These are phyloP conservation scores for Russula sp. DNA, from an alignment of 768 basidiomycete genomes.

Conservation along the genomic window DNA sequence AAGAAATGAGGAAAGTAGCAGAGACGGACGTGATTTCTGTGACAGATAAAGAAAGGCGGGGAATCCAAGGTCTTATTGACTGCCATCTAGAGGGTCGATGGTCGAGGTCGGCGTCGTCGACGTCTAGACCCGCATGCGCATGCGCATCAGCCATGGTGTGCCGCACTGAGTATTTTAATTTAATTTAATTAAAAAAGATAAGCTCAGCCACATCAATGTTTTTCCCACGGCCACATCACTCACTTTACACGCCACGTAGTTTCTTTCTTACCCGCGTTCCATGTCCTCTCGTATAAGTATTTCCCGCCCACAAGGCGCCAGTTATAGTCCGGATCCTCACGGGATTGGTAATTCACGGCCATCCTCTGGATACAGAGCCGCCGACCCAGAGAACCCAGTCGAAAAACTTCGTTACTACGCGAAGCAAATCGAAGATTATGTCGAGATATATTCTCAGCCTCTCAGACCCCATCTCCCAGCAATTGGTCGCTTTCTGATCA, in stretches of 20 bases:
- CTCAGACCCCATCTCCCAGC: constrained; percentile 92
- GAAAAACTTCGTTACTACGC: constrained; percentile 70
- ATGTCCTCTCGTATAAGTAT: constrained; percentile 86
- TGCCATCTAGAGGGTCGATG: constrained; percentile 48
- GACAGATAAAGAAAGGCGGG: constrained; percentile 65
- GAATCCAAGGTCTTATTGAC: constrained; percentile 72
- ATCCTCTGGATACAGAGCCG: constrained; percentile 70
- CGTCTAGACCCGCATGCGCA: background rate
- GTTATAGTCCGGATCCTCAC: constrained; percentile 70
- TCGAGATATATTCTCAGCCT: constrained; percentile 92
- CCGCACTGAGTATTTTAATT: background rate
- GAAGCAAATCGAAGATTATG: constrained; percentile 82
- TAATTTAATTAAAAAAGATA: background rate
- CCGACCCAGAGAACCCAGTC: constrained; percentile 77
- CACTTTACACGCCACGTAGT: constrained; percentile 10
- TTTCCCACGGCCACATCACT: constrained; percentile 9
- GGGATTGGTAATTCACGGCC: constrained; percentile 72
- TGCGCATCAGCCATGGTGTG: background rate
- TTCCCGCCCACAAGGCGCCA: constrained; percentile 56
- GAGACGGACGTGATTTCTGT: constrained; percentile 85
- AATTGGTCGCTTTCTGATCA: constrained; percentile 93
- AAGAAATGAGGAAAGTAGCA: constrained; percentile 70
- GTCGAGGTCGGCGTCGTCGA: background rate
- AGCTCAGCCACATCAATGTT: background rate
- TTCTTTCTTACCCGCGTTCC: constrained; percentile 7